Percentiles rank a stretch among this genome's conserved stretches.
Conservation (phyloP, 2,329 filamentous ascomycete genomes). For the Myriosclerotinia scirpicola region DNA sequence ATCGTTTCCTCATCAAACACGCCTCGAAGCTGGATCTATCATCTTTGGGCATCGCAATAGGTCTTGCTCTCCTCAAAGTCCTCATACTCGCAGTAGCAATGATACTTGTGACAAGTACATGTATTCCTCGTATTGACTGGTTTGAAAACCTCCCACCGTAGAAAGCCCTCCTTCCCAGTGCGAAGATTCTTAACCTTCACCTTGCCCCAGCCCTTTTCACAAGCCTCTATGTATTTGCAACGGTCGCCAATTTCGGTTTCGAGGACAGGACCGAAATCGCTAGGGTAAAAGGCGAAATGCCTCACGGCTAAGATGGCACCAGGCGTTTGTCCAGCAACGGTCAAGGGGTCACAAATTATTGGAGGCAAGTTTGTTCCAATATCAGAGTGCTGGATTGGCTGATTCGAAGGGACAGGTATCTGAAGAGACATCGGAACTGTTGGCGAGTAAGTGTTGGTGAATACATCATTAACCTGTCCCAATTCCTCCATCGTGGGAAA, state of each 20-base stretch:
- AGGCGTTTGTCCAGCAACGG: neutral
- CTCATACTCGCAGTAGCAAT: conserved; percentile 18
- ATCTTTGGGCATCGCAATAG: neutral
- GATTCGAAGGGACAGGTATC: neutral
- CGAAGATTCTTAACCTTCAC: conserved; percentile 16
- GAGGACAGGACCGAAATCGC: neutral
- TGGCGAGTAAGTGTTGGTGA: neutral
- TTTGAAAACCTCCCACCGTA: conserved; percentile 16
- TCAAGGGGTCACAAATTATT: no score
- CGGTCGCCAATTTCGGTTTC: conserved; percentile 5
- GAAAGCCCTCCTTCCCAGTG: conserved; percentile 12
- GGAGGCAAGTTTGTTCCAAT: no score
- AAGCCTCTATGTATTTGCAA: neutral
- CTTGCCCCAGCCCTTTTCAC: neutral
- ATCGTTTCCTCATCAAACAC: neutral
- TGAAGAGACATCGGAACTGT: neutral
- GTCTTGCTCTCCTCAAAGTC: conserved; percentile 9
- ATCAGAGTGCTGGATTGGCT: no score
- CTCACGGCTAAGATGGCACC: conserved; percentile 16
- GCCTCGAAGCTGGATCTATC: neutral
- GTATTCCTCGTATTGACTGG: neutral
- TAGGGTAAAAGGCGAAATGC: neutral
- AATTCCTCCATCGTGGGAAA: neutral
- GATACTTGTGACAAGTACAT: neutral
- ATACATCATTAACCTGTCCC: neutral